Conservation (phyloP, 306 rosid genomes). For the Cicer bijugum region DNA sequence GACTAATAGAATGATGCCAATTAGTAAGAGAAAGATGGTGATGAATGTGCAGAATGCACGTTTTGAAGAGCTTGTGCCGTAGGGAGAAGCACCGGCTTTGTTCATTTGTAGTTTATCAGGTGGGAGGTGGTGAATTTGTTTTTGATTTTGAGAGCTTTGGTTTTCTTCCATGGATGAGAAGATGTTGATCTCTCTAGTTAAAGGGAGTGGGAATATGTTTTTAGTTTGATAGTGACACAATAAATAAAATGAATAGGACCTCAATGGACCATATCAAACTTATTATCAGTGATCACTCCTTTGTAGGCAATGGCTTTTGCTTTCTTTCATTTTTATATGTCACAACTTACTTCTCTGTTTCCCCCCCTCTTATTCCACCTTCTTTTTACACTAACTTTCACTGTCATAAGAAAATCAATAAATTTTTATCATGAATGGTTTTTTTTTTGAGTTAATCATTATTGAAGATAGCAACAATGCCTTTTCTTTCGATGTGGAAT, state of each 20-base stretch:
- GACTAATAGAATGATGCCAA: slow-evolving; percentile 55
- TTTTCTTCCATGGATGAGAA: slow-evolving; percentile 29
- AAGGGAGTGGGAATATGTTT: slow-evolving; percentile 6
- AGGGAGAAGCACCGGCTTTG: neutral
- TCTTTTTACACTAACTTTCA: neutral
- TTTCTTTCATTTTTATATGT: neutral
- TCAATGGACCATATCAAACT: too few species aligned
- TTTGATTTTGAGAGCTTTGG: neutral
- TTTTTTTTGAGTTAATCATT: too few species aligned
- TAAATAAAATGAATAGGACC: neutral
- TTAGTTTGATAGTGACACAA: slow-evolving; percentile 26
- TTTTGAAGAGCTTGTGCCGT: neutral
- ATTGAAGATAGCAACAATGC: neutral
- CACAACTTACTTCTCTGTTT: slow-evolving; percentile 16
- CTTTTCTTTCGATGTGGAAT: neutral
- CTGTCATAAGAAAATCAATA: neutral
- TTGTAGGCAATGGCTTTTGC: neutral
- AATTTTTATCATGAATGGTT: too few species aligned
- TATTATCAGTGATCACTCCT: neutral
- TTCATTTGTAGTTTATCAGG: neutral
- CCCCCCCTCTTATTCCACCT: neutral
- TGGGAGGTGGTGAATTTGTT: slow-evolving; percentile 10
- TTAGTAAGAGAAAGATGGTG: slow-evolving; percentile 62
- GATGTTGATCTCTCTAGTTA: slow-evolving; percentile 24
- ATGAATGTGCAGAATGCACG: slow-evolving; percentile 60